Percentiles rank a stretch among this genome's conserved stretches.
Conservation (phyloP, 139 green algal genomes). For the Dunaliella primolecta region DNA sequence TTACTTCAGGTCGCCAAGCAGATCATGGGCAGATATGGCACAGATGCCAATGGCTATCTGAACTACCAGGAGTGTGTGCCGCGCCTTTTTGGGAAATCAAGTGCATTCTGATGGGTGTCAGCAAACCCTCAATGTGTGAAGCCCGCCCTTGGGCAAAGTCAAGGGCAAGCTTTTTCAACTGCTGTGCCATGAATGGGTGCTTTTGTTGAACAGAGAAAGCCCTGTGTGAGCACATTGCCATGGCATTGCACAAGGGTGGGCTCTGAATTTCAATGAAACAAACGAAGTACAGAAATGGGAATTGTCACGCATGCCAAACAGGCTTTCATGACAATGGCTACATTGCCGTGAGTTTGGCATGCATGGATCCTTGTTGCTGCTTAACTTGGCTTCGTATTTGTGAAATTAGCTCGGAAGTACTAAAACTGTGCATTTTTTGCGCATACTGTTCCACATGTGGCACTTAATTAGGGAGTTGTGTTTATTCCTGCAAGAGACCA, state of each 20-base stretch:
- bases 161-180: background rate
- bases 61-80: background rate
- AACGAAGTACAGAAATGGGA: background rate
- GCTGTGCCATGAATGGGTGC: background rate
- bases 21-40: background rate
- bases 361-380: too few relatives aligned
- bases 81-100: background rate
- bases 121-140: background rate
- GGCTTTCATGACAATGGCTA: too few relatives aligned
- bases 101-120: background rate
- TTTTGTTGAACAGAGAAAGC: background rate
- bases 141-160: background rate
- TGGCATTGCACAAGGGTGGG: background rate
- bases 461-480: too few relatives aligned
- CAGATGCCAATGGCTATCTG: background rate
- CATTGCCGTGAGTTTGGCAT: too few relatives aligned
- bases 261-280: background rate
- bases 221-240: background rate
- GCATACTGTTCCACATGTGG: too few relatives aligned
- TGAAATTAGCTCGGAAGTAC: too few relatives aligned
- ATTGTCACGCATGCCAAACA: too few relatives aligned
- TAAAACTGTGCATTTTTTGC: too few relatives aligned
- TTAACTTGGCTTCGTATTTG: too few relatives aligned
- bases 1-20: background rate
- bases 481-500: too few relatives aligned